These are phyloP conservation scores for Paramecium tetraurelia DNA, from an alignment of 73 alveolate species.

Conservation along the genomic window DNA sequence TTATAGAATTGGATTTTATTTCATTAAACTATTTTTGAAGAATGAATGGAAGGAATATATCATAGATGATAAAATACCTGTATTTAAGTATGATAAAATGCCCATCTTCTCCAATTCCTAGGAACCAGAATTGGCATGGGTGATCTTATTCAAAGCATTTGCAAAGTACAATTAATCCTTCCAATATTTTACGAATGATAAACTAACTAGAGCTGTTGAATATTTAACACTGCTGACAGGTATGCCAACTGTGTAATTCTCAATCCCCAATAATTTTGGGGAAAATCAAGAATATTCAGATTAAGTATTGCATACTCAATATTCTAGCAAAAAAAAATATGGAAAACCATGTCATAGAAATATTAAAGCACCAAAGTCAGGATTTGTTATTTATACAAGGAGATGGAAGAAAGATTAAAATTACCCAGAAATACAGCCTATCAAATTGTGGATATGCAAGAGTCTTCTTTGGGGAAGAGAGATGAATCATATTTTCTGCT, in stretches of 20 bases:
- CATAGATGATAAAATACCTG: neutral
- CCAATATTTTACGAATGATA: neutral
- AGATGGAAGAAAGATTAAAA: neutral
- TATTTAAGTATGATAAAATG: neutral
- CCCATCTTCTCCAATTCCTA: neutral
- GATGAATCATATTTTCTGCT: neutral
- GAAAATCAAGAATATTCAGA: neutral
- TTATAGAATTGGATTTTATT: constrained; percentile 36
- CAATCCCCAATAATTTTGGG: neutral
- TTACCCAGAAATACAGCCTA: neutral
- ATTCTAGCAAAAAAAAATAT: neutral
- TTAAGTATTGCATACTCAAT: neutral
- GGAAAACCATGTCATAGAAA: neutral
- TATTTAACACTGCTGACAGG: neutral
- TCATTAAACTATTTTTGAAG: neutral
- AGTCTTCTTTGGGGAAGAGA: neutral
- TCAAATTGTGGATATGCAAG: constrained; percentile 2
- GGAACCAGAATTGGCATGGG: neutral
- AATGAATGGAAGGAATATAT: constrained; percentile 20
- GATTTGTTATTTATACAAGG: neutral
- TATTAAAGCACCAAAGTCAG: constrained; percentile 5
- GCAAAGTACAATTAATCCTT: neutral
- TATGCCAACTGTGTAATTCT: neutral
- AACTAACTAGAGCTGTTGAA: neutral
- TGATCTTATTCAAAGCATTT: neutral